Conservation (phyloP, 2,329 filamentous ascomycete genomes). For the Aureobasidium sp. region DNA sequence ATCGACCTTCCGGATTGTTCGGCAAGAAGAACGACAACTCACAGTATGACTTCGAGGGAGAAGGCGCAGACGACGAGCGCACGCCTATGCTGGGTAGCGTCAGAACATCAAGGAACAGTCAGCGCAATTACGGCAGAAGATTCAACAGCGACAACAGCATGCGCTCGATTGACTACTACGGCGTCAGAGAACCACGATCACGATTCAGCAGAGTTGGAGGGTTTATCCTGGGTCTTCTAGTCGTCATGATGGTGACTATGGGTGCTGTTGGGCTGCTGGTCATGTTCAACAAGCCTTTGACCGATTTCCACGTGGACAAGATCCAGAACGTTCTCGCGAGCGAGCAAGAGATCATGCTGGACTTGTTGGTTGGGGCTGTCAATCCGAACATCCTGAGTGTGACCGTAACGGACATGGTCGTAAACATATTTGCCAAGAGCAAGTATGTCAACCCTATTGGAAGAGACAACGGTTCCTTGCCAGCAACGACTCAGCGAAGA, state of each 20-base stretch:
- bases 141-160: slow-evolving; percentile 46
- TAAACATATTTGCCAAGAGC: slow-evolving; percentile 92
- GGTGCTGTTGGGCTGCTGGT: slow-evolving; percentile 83
- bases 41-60: slow-evolving; percentile 74
- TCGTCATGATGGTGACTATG: slow-evolving; percentile 74
- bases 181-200: slow-evolving; percentile 15
- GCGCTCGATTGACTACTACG: slow-evolving; percentile 34
- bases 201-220: slow-evolving; percentile 58
- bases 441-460: slow-evolving; percentile 59
- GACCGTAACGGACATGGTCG: slow-evolving; percentile 74
- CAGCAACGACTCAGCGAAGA: not conserved
- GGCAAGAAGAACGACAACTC: slow-evolving; percentile 52
- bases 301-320: slow-evolving; percentile 66
- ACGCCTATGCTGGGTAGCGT: slow-evolving; percentile 67
- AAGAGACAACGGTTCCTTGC: not conserved
- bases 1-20: slow-evolving; percentile 31
- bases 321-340: slow-evolving; percentile 88
- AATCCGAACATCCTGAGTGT: slow-evolving; percentile 93
- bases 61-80: slow-evolving; percentile 67
- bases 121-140: slow-evolving; percentile 43
- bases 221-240: slow-evolving; percentile 73
- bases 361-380: slow-evolving; percentile 75
- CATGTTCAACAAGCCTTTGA: slow-evolving; percentile 80
- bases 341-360: slow-evolving; percentile 91
- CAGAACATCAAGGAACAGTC: slow-evolving; percentile 48